Base-by-base conservation (phyloP, 1,284 basidiomycete species). In the Leccinum solheimii region DNA sequence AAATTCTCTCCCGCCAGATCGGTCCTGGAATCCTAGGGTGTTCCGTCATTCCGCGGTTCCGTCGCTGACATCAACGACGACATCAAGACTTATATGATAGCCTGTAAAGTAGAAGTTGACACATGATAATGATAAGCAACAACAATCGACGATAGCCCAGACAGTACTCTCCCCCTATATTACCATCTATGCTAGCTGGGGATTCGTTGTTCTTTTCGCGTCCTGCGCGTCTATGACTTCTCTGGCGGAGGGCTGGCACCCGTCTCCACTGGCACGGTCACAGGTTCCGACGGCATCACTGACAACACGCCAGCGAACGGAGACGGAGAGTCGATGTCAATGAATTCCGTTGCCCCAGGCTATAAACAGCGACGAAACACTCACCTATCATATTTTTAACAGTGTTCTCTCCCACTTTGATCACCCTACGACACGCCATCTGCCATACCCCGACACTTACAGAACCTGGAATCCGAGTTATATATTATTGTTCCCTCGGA, bases 381-480 rank as follows among this genome's bases (percentile, higher is more conserved):
- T 64, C 56, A 74, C 74, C 63, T 2, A 57, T 65, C 50, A 75
- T 63, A 59, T 90, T 88, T 71, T 84, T 87, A 63, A 88, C 85
- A 9, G 89, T 80, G 38, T 85, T 82, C 73, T 92, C 91, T 45
- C 84, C 81, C 8, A 88, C 81, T 63, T 84, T 82, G 64, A 96
- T 82, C 19, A 93, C 90, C 57, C 92, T 82, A 68, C 85, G 86
- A 77, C 93, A 95, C 6, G 92, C 90, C 83, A 95, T 92, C 68
- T 93, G 90, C 94, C 95, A 97, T 38, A 93, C 85, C 1, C 90
- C 91, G 50, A 94, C 92, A 66, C 92, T 93, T 63, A 97, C 88
- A 14, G 93, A 90, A 19, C 94, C 94, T 91, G 70, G 26, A 62
- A 30, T 21, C 0, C 27, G 56, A 26, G 1, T 4, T 60, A 27